Base-by-base conservation (phyloP, 2,329 filamentous ascomycete species). In the Phyllosticta citriasiana region DNA sequence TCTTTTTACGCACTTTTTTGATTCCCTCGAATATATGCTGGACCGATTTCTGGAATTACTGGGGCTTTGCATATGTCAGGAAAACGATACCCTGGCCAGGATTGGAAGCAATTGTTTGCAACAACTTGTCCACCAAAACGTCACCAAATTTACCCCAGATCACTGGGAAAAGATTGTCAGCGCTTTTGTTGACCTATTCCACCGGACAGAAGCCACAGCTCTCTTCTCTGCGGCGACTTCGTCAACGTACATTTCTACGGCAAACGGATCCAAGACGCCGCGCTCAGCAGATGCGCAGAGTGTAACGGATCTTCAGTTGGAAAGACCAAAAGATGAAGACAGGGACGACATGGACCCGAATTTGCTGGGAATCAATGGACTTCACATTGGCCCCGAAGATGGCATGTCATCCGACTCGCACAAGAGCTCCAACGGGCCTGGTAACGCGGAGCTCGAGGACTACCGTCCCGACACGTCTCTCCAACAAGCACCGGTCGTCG, bases 41-140 rank as follows among this genome's bases (percentile, higher is more conserved):
- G 91, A 97, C 73, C 84, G 94, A n/a, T 97, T 99, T 73, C 77
- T 99, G 47, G 93, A 97, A 73, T 83, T 99, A 22, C 79, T 99
- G 10, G 92, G 91, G 3, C 83, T 99, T 10, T 99, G 94, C 72
- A 99, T 99, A 65, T 97, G 93, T 72, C 94, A 99, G 74, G 94
- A 99, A 72, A 99, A 99, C 68, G 94, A 99, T 70, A 99, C 95
- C 0, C 93, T 99, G 66, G 95, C 94, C 2, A 85, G 95, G 25
- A 99, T 99, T 68, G 94, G 94, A 58, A 97, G 93, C 78, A 99
- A 99, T 72, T 99, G 95, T 72, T 77, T 99, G 59, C 94, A 99
- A 72, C 93, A 97, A 72, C 79, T 99, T 53, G 97, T 99, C 63
- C 75, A 99, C 53, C 93, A 97, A 72, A 99, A 99, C 67, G 94